phyloP scores from a whole-genome alignment of 331 rosid species.

The Acacia concinna region DNA sequence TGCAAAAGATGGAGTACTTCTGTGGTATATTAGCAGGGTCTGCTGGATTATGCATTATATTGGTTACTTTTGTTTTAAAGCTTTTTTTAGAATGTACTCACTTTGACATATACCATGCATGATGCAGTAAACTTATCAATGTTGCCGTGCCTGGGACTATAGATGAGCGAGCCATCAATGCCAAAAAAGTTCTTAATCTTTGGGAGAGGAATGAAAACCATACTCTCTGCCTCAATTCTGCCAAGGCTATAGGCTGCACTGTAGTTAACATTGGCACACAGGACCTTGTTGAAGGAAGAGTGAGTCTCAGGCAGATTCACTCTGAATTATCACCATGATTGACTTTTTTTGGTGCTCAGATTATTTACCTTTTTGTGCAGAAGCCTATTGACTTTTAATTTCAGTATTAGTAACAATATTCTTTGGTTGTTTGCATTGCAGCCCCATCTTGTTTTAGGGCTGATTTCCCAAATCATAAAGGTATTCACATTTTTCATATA shows the following conservation, averaged over 20 bases:
- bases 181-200: slow-evolving; percentile 59
- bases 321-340: background rate
- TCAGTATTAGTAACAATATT: slow-evolving; percentile 23
- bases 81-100: slow-evolving; percentile 16
- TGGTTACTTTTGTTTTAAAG: slow-evolving; percentile 27
- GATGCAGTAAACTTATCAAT: slow-evolving; percentile 95
- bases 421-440: slow-evolving; percentile 50
- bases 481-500: slow-evolving; percentile 44
- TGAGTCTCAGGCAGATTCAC: slow-evolving; percentile 45
- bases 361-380: background rate
- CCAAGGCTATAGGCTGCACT: slow-evolving; percentile 98
- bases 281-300: slow-evolving; percentile 94
- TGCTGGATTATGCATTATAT: slow-evolving; percentile 24
- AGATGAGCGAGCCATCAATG: slow-evolving; percentile 89
- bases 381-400: slow-evolving; percentile 15
- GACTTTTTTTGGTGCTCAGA: background rate
- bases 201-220: slow-evolving; percentile 99
- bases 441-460: slow-evolving; percentile 90
- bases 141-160: slow-evolving; percentile 98
- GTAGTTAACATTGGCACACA: slow-evolving; percentile 96
- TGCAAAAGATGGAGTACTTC: slow-evolving; percentile 89
- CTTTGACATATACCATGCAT: slow-evolving; percentile 34
- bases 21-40: slow-evolving; percentile 68
- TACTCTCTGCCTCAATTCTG: slow-evolving; percentile 95
- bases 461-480: slow-evolving; percentile 97